Evolutionary conservation across 139 green algal genomes (phyloP).

Genomic region (Deuterostichococcus epilithicus): DNA sequence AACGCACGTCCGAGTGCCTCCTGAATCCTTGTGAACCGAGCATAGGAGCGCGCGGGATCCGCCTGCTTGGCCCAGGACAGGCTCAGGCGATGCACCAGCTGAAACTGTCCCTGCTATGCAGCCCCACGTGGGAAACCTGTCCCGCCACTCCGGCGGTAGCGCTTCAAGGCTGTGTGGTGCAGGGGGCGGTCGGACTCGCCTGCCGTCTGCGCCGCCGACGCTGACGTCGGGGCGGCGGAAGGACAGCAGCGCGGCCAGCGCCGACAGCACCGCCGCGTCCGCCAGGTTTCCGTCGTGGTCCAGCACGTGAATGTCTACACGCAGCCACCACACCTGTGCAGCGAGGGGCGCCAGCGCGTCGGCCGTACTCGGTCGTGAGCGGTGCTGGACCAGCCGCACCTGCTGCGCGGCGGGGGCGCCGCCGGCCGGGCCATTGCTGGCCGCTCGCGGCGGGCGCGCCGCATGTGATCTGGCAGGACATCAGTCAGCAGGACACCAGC

Average conservation of each 20-base stretch:
- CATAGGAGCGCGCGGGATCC: not conserved
- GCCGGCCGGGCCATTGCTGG: too few species aligned
- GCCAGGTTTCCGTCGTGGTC: slow-evolving; percentile 78
- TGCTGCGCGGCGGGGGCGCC: too few species aligned
- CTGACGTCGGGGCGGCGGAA: slow-evolving; percentile 70
- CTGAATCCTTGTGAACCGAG: not conserved
- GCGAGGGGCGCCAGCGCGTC: too few species aligned
- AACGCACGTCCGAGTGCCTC: too few species aligned
- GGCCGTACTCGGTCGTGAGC: too few species aligned
- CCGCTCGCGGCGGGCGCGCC: too few species aligned
- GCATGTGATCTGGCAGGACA: too few species aligned
- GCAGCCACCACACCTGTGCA: slow-evolving; percentile 76
- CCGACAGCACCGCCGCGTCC: slow-evolving; percentile 68
- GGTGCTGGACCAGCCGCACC: not conserved
- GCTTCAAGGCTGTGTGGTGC: not conserved
- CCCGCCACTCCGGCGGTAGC: not conserved
- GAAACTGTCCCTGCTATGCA: not conserved
- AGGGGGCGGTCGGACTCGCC: slow-evolving; percentile 32
- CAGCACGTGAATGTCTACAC: slow-evolving; percentile 74
- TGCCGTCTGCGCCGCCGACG: slow-evolving; percentile 35
- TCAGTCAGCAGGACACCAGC: too few species aligned
- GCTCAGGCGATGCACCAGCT: not conserved
- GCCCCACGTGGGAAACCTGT: not conserved
- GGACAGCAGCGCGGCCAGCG: slow-evolving; percentile 71
- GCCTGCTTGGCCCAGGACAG: not conserved